Percentiles rank a stretch among this genome's conserved stretches.
Conservation (phyloP, 768 basidiomycete species). For the Russula brevipes region DNA sequence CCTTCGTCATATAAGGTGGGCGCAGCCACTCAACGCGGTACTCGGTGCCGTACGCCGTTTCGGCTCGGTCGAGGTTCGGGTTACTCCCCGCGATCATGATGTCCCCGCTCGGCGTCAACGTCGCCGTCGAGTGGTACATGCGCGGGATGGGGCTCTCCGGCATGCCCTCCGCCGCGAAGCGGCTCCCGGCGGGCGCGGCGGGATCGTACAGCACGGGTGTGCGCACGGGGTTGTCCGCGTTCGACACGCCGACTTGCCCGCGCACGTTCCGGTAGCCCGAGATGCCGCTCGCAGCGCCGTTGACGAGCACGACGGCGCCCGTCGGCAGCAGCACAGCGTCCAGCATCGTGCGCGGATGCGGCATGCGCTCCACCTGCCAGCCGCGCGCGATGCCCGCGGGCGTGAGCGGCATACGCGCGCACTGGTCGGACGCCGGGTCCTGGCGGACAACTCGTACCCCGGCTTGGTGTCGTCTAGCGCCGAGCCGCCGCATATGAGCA, state of each 20-base stretch:
- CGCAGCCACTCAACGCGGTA: constrained; percentile 84
- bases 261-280: constrained; percentile 75
- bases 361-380: constrained; percentile 76
- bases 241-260: constrained; percentile 65
- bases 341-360: constrained; percentile 67
- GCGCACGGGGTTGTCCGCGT: constrained; percentile 68
- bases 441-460: constrained; percentile 64
- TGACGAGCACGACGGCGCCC: constrained; percentile 67
- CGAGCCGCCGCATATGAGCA: constrained; percentile 77
- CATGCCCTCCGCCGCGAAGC: constrained; percentile 53
- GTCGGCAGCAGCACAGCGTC: constrained; percentile 79
- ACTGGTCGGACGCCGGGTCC: constrained; percentile 67
- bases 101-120: constrained; percentile 63
- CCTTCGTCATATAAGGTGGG: constrained; percentile 70
- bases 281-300: constrained; percentile 68
- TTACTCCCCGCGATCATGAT: constrained; percentile 82
- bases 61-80: constrained; percentile 76
- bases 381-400: constrained; percentile 58
- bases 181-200: constrained; percentile 43
- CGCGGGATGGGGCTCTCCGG: constrained; percentile 63
- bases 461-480: constrained; percentile 54
- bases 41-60: constrained; percentile 70
- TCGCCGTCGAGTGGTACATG: constrained; percentile 81
- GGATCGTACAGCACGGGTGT: constrained; percentile 70
- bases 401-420: constrained; percentile 62